Base-by-base conservation (phyloP, 2,329 filamentous ascomycete genomes). In the Trichoderma polysporum region DNA sequence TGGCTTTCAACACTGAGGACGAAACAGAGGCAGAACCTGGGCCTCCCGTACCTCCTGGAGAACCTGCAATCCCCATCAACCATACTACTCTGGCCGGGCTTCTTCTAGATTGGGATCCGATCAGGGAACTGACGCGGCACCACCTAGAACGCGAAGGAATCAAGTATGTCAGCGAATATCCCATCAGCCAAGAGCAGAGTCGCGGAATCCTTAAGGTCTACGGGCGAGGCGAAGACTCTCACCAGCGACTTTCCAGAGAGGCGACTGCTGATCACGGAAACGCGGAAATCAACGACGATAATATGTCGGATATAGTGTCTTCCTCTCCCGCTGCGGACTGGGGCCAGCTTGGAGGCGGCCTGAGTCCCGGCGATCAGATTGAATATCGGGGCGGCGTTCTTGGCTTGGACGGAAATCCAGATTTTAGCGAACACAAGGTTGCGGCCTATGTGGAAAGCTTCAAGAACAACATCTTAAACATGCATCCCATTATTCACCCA, bases 11-110 rank as follows among this genome's bases (percentile, higher is more conserved):
- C 72, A 73, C 71, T 3, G 84, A 84, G 45, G 82, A 86, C 35
- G 81, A 84, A 61, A 76, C 81, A 59, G 84, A 87, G 66, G 79
- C 79, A 1, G 82, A 85, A 52, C 83, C 85, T 22, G 83, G 84
- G 8, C 82, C 83, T 8, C 79, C 82, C 12, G 84, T 86, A 7
- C 80, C 79, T 13, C 84, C 85, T 1, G 88, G 87, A 54, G 85
- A 88, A 70, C 86, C 91, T 15, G 87, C 90, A 1, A 91, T 97
- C 66, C 91, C 93, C 0, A 86, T 89, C 31, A 92, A 97, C 71
- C 94, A 98, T 74, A 96, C 92, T 0, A 97, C 94, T 0, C 88
- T 93, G n/a, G 93, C 93, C 1, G 92, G 95, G 59, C 87, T 93
- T 69, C 82, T 98, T 19, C 81, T 98, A 31, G 83, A 86, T 54